Evolutionary conservation across 2,329 filamentous ascomycete genomes (phyloP).

Genomic region (Aspergillus quadricinctus): DNA sequence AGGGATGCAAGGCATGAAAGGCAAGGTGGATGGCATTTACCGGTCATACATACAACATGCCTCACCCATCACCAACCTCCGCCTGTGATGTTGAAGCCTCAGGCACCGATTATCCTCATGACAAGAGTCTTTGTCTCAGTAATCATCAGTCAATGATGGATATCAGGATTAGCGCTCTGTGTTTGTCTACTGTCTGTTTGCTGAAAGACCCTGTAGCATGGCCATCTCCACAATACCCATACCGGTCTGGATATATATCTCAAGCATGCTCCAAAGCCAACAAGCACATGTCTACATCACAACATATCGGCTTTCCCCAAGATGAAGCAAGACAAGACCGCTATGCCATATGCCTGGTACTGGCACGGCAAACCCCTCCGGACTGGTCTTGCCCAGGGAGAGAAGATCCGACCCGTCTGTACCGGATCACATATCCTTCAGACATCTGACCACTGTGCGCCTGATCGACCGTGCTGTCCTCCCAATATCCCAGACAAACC

Average conservation of each 20-base stretch:
- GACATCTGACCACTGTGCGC: background rate
- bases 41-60: background rate
- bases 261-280: background rate
- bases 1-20: background rate
- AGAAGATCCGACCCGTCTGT: slow-evolving; percentile 12
- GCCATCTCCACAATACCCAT: background rate
- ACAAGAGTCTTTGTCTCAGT: background rate
- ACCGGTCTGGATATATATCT: background rate
- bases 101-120: background rate
- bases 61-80: background rate
- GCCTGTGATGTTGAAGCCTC: background rate
- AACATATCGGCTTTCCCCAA: background rate
- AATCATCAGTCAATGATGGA: background rate
- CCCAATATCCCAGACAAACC: background rate
- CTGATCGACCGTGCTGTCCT: background rate
- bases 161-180: background rate
- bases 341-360: slow-evolving; percentile 21
- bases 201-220: background rate
- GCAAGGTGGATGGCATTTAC: background rate
- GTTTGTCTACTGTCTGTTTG: background rate
- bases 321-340: slow-evolving; percentile 2
- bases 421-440: background rate
- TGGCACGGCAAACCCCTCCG: slow-evolving; percentile 20
- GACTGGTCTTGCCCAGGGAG: slow-evolving; percentile 10
- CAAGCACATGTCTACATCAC: background rate